Evolutionary conservation across 108 stramenopile species (phyloP).

Genomic region (Cyclotella choctawhatcheeana): DNA sequence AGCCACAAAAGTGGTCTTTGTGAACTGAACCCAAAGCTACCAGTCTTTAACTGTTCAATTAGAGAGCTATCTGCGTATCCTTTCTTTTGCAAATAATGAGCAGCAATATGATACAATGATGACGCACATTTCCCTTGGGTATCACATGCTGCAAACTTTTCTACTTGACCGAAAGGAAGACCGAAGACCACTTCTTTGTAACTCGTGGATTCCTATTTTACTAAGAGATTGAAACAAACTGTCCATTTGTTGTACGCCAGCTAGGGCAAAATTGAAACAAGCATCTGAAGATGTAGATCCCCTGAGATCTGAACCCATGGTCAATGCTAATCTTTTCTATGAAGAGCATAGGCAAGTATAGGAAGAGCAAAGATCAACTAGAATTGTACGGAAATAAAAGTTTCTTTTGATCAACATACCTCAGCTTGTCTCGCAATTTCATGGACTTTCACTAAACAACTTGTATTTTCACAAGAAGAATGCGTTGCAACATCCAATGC

Average conservation of each 20-base stretch:
- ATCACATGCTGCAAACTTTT: conserved; percentile 50
- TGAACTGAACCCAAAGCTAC: conserved; percentile 36
- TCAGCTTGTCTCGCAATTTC: conserved; percentile 42
- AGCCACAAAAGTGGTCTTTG: conserved; percentile 36
- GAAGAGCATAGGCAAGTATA: not conserved
- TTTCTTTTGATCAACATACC: conserved; percentile 27
- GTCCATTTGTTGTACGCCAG: conserved; percentile 20
- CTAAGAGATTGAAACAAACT: conserved; percentile 33
- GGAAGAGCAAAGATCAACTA: not conserved
- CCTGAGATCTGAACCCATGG: conserved; percentile 42
- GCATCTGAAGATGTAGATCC: conserved; percentile 43
- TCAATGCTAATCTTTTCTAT: conserved; percentile 34
- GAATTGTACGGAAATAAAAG: not conserved
- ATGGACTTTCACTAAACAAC: not conserved
- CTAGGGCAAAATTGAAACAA: conserved; percentile 46
- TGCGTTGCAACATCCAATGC: conserved; percentile 37
- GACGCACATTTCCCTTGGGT: conserved; percentile 18
- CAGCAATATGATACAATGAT: conserved; percentile 42
- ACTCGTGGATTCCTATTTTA: conserved; percentile 40
- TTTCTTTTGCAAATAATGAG: conserved; percentile 34
- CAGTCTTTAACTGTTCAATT: conserved; percentile 34
- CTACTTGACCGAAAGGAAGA: conserved; percentile 47
- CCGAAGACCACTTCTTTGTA: conserved; percentile 28
- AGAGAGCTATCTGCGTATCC: conserved; percentile 14
- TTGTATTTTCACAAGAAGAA: not conserved